Percentiles rank a stretch among this genome's conserved stretches.
phyloP scores from a whole-genome alignment of 441 rosid species.

The Melastoma candidum region DNA sequence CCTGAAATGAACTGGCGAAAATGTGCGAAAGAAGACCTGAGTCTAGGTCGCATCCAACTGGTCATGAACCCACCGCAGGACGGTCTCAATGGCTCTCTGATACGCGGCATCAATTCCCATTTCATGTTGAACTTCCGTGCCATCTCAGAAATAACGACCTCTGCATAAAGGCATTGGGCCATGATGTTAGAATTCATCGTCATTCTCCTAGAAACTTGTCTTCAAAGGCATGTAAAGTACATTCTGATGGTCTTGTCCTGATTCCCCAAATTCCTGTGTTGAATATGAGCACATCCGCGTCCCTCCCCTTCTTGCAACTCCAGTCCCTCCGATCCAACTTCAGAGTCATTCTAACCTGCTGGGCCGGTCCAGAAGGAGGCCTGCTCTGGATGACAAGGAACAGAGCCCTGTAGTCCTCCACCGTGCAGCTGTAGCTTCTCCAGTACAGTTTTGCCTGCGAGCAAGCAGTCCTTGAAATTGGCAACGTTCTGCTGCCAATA shows the following conservation, averaged over 20 bases:
- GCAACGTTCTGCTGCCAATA: neutral
- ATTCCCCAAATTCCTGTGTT: conserved; percentile 67
- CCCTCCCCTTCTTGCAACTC: conserved; percentile 18
- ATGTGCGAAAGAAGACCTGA: conserved; percentile 44
- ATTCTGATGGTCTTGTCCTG: conserved; percentile 41
- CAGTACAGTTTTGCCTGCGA: conserved; percentile 44
- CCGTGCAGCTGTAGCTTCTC: conserved; percentile 30
- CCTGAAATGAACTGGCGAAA: conserved; percentile 53
- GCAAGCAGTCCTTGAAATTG: neutral
- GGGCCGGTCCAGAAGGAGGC: conserved; percentile 19
- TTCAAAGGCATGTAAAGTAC: conserved; percentile 11
- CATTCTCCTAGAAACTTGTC: neutral
- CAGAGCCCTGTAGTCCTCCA: conserved; percentile 43
- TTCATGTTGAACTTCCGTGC: conserved; percentile 28
- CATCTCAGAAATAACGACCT: conserved; percentile 49
- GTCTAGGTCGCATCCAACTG: conserved; percentile 35
- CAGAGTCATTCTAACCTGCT: conserved; percentile 28
- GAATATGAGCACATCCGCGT: conserved; percentile 46
- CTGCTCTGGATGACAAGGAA: conserved; percentile 38
- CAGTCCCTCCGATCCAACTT: conserved; percentile 40
- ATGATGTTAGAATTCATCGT: neutral
- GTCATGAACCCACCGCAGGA: conserved; percentile 46
- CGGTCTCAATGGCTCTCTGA: conserved; percentile 40
- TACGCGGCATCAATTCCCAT: conserved; percentile 41
- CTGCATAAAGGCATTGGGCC: conserved; percentile 16